Evolutionary conservation across 257 asterid genomes (phyloP), one percentile per base, ranked within the genome.

Genomic region (Petunia secreta): DNA sequence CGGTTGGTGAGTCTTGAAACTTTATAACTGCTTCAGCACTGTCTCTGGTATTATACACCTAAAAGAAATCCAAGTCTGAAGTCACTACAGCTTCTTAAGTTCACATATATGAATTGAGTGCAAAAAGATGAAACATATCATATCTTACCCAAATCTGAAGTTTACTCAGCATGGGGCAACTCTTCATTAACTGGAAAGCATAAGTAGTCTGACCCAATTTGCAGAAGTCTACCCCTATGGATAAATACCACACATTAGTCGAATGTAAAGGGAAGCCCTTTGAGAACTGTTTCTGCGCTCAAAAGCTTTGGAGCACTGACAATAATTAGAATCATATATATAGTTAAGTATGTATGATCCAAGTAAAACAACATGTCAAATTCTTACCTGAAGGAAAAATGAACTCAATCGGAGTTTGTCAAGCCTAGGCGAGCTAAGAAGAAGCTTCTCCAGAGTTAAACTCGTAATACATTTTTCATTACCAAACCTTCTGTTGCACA

Each of bases 341-440:
- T 25, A 25, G 25, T 25, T 25, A 25, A 25, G 37, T 46, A 9
- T 60, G n/a, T 25, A 25, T 25, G 67, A 3, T 34, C 5, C 68
- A 63, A 37, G 46, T 37, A 4, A 63, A 64, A 38, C 48, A 64
- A 36, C 44, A 36, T 2, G 4, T 63, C 8, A 0, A 63, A 3
- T 63, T 64, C 57, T 79, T 40, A 79, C 82, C 77, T 79, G 25
- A 54, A 66, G 64, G 34, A 50, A n/a, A 5, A 15, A 6, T 10
- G 46, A 53, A 77, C 37, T 4, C 34, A 77, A 13, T 2, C 4
- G 7, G 41, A 62, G 41, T 48, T 4, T 1, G 0, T 46, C 43
- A 8, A 79, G 54, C 0, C 6, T 7, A 37, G 4, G 11, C 48
- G 7, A 53, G 77, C 41, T 13, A 50, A 48, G 34, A 79, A 79